Evolutionary conservation across 1,284 basidiomycete genomes (phyloP).

Genomic region (Ustilago shanxiensis): DNA sequence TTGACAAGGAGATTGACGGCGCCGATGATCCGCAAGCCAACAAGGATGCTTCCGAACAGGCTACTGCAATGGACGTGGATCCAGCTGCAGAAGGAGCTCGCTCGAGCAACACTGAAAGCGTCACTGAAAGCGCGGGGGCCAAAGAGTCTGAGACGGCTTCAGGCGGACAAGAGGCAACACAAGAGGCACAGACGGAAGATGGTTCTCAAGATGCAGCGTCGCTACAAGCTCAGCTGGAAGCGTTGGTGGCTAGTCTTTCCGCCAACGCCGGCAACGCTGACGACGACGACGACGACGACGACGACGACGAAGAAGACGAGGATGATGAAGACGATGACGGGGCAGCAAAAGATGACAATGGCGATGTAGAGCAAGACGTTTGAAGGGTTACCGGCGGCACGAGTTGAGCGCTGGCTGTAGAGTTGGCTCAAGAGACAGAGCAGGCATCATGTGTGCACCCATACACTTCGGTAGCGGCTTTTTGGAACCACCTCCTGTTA

Average conservation of each 20-base stretch:
- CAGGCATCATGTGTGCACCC: too few relatives aligned
- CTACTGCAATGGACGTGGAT: slow-evolving; percentile 26
- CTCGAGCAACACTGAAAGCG: background rate
- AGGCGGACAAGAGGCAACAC: background rate
- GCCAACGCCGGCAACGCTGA: slow-evolving; percentile 38
- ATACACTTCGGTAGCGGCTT: too few relatives aligned
- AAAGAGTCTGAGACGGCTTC: background rate
- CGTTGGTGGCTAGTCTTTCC: slow-evolving; percentile 58
- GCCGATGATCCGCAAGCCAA: slow-evolving; percentile 1
- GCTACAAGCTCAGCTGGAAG: slow-evolving; percentile 57
- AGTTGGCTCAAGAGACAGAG: too few relatives aligned
- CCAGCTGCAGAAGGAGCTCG: slow-evolving; percentile 8
- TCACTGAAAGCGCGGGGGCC: background rate
- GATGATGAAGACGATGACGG: slow-evolving; percentile 6
- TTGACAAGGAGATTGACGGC: background rate
- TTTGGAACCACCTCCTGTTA: too few relatives aligned
- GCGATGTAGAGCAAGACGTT: background rate
- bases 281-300: slow-evolving; percentile 39
- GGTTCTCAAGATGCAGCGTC: slow-evolving; percentile 25
- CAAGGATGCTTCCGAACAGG: background rate
- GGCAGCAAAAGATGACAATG: slow-evolving; percentile 9
- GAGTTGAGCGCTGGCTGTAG: background rate
- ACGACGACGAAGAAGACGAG: slow-evolving; percentile 15
- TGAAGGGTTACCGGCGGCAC: background rate
- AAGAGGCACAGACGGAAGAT: slow-evolving; percentile 3